phyloP scores from a whole-genome alignment of 306 rosid species.

The Rosa lucieae region DNA sequence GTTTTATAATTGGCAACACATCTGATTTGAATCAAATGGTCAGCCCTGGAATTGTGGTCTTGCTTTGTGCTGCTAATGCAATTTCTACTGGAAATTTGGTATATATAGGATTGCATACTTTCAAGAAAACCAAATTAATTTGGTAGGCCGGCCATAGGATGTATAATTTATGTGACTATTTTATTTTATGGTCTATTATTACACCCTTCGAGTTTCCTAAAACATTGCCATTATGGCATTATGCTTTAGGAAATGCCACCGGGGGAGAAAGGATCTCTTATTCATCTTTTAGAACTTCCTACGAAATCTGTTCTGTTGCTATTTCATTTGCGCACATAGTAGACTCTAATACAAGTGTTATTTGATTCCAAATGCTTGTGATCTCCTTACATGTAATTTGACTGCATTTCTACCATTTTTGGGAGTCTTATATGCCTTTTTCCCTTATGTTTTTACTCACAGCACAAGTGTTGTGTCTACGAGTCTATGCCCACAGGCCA shows the following conservation, averaged over 20 bases:
- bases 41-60: background rate
- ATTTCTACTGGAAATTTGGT: background rate
- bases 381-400: background rate
- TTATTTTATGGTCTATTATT: background rate
- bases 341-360: background rate
- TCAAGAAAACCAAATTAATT: background rate
- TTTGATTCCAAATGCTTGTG: background rate
- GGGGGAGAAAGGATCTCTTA: background rate
- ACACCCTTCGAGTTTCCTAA: background rate
- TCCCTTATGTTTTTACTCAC: no score
- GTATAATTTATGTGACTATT: background rate
- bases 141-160: background rate
- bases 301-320: background rate
- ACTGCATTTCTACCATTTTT: background rate
- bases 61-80: background rate
- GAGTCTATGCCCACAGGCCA: background rate
- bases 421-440: background rate
- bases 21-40: background rate
- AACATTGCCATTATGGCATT: background rate
- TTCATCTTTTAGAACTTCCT: background rate
- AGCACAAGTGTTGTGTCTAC: no score
- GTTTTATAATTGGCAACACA: background rate
- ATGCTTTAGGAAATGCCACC: background rate
- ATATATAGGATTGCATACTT: background rate
- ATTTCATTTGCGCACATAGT: background rate